These are phyloP conservation scores for Cyclanthera cordifolia DNA, from an alignment of 306 rosid species.

Conservation along the genomic window DNA sequence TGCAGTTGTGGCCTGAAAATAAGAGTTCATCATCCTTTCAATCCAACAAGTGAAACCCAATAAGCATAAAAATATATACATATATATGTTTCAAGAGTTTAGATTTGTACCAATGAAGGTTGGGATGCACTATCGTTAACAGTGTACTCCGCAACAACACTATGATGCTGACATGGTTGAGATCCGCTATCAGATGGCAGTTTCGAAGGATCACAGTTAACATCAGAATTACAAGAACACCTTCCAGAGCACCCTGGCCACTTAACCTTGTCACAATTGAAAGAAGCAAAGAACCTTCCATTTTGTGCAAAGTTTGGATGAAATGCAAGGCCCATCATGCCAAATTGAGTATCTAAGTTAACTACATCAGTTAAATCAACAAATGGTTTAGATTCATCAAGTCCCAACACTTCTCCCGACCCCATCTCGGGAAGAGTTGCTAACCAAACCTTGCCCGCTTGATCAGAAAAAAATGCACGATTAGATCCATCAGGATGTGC, in stretches of 20 bases:
- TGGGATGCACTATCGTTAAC: slow-evolving; percentile 50
- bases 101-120: slow-evolving; percentile 54
- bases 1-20: slow-evolving; percentile 73
- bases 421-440: slow-evolving; percentile 66
- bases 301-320: slow-evolving; percentile 69
- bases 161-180: slow-evolving; percentile 79
- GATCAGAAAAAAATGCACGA: slow-evolving; percentile 75
- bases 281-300: slow-evolving; percentile 88
- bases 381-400: slow-evolving; percentile 71
- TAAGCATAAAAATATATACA: not conserved
- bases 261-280: slow-evolving; percentile 74
- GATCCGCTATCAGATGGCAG: slow-evolving; percentile 43
- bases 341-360: slow-evolving; percentile 54
- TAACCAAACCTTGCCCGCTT: slow-evolving; percentile 72
- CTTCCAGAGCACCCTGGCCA: slow-evolving; percentile 87
- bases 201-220: slow-evolving; percentile 87
- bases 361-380: slow-evolving; percentile 80
- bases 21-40: not conserved
- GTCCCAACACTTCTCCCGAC: slow-evolving; percentile 40
- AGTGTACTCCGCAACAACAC: slow-evolving; percentile 69
- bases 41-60: slow-evolving; percentile 11
- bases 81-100: not conserved
- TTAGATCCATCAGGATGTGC: slow-evolving; percentile 90
- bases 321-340: slow-evolving; percentile 94
- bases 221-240: slow-evolving; percentile 89